Conservation (phyloP, 306 rosid species). For the Lablab purpureus region DNA sequence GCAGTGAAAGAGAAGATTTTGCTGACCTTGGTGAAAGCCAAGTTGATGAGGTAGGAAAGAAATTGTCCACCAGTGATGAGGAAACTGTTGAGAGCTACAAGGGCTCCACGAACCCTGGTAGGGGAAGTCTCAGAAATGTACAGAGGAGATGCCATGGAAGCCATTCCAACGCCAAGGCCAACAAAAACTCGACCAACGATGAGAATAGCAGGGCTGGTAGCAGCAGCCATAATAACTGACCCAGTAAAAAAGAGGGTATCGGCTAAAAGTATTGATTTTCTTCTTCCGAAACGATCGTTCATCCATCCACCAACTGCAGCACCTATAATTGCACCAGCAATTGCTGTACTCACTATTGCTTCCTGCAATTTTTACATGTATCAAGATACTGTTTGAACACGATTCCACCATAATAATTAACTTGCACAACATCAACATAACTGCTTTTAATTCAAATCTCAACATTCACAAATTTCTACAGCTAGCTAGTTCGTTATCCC, state of each 20-base stretch:
- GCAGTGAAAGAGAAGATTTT: background rate
- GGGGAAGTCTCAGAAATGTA: slow-evolving; percentile 80
- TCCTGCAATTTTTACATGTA: slow-evolving; percentile 48
- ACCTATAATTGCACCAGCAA: slow-evolving; percentile 76
- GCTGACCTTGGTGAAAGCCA: slow-evolving; percentile 65
- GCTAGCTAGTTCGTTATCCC: background rate
- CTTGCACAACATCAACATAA: background rate
- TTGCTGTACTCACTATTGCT: slow-evolving; percentile 66
- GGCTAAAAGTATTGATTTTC: slow-evolving; percentile 48
- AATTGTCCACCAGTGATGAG: slow-evolving; percentile 80
- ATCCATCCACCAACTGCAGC: slow-evolving; percentile 72
- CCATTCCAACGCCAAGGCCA: slow-evolving; percentile 79
- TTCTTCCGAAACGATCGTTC: slow-evolving; percentile 65
- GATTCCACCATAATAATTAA: background rate
- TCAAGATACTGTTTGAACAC: background rate
- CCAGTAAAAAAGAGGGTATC: slow-evolving; percentile 64
- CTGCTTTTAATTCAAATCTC: background rate
- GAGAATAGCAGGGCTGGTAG: slow-evolving; percentile 47
- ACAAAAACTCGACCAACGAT: slow-evolving; percentile 63
- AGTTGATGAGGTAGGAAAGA: slow-evolving; percentile 71
- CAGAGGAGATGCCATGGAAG: slow-evolving; percentile 75
- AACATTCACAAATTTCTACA: background rate
- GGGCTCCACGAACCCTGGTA: slow-evolving; percentile 68
- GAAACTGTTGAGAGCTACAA: slow-evolving; percentile 66
- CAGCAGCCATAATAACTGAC: slow-evolving; percentile 62